Percentiles rank a stretch among this genome's conserved stretches.
Conservation (phyloP, 768 basidiomycete species). For the Auricularia sp. region DNA sequence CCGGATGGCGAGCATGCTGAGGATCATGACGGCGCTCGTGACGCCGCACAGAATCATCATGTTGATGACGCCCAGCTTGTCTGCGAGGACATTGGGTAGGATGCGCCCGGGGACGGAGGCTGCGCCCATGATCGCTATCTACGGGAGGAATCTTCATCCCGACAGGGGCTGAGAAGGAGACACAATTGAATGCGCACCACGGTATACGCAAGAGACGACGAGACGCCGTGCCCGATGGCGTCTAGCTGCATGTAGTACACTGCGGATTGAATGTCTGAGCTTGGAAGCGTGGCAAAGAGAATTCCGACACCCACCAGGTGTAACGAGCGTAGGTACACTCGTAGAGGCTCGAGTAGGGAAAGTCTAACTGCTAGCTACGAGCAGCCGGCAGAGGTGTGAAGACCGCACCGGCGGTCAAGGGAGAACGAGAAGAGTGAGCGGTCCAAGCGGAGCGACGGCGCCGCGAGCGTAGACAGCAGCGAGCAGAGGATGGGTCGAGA, state of each 20-base stretch:
- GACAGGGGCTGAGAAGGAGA: background rate
- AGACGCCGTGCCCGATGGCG: background rate
- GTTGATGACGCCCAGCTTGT: constrained; percentile 20
- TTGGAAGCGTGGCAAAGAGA: too few species aligned
- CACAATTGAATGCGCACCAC: background rate
- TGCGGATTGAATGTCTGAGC: background rate
- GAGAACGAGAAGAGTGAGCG: too few species aligned
- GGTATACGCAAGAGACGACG: background rate
- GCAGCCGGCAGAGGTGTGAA: too few species aligned
- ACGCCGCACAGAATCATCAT: constrained; percentile 1
- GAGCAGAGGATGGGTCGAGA: too few species aligned
- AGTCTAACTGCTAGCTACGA: too few species aligned
- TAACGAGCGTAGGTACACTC: too few species aligned
- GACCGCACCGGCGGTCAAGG: too few species aligned
- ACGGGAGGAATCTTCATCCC: too few species aligned
- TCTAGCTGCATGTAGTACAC: background rate
- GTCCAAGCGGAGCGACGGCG: too few species aligned
- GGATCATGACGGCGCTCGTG: constrained; percentile 5
- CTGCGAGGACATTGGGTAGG: constrained; percentile 18
- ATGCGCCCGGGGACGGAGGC: constrained; percentile 1
- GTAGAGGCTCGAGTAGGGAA: too few species aligned
- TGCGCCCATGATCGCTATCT: background rate
- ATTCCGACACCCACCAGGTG: too few species aligned
- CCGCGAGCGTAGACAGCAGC: too few species aligned
- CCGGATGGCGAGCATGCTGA: constrained; percentile 8